phyloP scores from a whole-genome alignment of 345 rosid species.

The Euphorbia lathyris region DNA sequence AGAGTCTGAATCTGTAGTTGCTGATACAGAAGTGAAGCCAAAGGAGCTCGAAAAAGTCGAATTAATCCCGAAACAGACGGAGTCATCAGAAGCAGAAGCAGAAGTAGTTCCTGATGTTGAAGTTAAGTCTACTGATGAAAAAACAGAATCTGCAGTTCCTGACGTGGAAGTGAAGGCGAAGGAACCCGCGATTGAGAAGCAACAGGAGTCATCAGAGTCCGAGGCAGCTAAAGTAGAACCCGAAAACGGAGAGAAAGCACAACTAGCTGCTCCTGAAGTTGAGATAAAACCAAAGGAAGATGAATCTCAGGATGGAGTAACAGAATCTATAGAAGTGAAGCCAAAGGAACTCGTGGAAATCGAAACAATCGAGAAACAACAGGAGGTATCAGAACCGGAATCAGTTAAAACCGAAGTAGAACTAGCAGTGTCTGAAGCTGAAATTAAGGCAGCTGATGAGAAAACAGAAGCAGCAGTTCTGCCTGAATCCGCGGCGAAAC shows the following conservation, averaged over 20 bases:
- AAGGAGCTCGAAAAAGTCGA: no score
- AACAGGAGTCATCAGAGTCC: no score
- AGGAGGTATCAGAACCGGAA: no score
- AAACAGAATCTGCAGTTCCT: no score
- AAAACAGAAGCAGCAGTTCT: neutral
- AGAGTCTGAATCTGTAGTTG: neutral
- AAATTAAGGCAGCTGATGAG: neutral
- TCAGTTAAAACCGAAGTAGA: no score
- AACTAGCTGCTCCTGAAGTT: constrained; percentile 5
- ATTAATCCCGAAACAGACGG: no score
- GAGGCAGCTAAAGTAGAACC: neutral
- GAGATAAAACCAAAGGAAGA: constrained; percentile 8
- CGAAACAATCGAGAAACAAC: no score
- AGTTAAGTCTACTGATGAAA: no score
- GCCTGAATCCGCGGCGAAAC: constrained; percentile 5
- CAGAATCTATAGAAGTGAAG: neutral
- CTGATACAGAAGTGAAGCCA: neutral
- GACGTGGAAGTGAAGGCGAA: neutral
- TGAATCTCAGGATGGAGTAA: neutral
- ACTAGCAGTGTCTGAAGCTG: no score
- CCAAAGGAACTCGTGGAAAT: no score
- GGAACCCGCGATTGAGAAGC: neutral
- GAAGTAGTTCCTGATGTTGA: no score
- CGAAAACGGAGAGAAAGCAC: neutral
- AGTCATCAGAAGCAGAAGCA: no score